A percentile compares a stretch with the other conserved stretches of the same genome.
phyloP scores from a whole-genome alignment of 768 basidiomycete genomes.

The Multifurca ochricompacta region DNA sequence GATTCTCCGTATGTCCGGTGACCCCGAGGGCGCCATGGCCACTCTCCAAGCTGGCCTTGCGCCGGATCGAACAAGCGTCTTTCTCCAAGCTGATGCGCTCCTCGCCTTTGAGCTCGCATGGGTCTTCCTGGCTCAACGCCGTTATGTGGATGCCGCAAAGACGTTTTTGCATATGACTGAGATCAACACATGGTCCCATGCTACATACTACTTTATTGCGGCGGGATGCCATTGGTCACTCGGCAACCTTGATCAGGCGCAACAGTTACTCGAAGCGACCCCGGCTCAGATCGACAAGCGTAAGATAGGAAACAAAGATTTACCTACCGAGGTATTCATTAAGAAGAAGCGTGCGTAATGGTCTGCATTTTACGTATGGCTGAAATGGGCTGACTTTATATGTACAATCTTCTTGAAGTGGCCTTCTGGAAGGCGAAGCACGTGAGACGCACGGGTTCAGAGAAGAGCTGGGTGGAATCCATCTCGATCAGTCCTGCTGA shows the following conservation, averaged over 20 bases:
- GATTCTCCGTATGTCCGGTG: conserved; percentile 60
- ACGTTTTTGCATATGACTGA: conserved; percentile 56
- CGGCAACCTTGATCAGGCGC: conserved; percentile 49
- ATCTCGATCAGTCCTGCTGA: conserved; percentile 66
- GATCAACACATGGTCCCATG: conserved; percentile 69
- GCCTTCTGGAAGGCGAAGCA: conserved; percentile 71
- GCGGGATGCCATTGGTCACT: conserved; percentile 65
- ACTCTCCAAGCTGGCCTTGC: conserved; percentile 52
- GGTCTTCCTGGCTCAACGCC: conserved; percentile 56
- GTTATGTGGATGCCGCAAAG: conserved; percentile 61
- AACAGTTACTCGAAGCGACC: conserved; percentile 53
- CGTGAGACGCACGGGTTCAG: conserved; percentile 42
- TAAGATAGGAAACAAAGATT: conserved; percentile 56
- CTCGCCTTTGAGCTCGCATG: conserved; percentile 74
- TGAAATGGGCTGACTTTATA: not conserved
- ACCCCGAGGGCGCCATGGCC: conserved; percentile 57
- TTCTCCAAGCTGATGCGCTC: conserved; percentile 66
- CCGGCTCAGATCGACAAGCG: conserved; percentile 50
- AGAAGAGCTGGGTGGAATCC: conserved; percentile 41
- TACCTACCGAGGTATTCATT: conserved; percentile 72
- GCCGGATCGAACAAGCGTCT: conserved; percentile 44
- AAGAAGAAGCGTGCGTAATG: conserved; percentile 58
- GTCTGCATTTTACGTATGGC: not conserved
- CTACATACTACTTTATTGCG: conserved; percentile 70
- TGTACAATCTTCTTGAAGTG: conserved; percentile 41